phyloP scores from a whole-genome alignment of 306 rosid genomes.

The Cercis canadensis region DNA sequence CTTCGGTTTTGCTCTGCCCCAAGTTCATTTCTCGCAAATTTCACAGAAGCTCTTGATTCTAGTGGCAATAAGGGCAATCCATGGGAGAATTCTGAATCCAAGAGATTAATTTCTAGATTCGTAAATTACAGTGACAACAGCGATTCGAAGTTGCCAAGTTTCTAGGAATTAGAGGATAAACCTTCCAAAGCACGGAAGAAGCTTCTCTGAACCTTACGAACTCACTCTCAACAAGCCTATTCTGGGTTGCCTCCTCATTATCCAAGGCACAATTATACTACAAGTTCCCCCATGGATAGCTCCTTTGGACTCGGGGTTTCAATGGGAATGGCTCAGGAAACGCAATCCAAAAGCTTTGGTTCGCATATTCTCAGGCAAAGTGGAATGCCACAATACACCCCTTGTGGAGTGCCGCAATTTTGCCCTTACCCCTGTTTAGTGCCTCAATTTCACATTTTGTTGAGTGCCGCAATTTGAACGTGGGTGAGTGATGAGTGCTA shows the following conservation, averaged over 20 bases:
- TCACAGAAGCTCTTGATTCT: constrained; percentile 33
- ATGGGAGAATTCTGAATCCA: constrained; percentile 48
- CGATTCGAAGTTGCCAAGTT: constrained; percentile 45
- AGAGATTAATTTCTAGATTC: constrained; percentile 56
- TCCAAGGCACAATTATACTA: constrained; percentile 51
- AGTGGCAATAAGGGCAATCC: constrained; percentile 29
- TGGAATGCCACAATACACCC: too few relatives aligned
- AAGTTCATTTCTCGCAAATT: constrained; percentile 47
- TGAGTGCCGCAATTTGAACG: too few relatives aligned
- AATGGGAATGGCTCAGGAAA: constrained; percentile 42
- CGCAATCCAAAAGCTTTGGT: constrained; percentile 34
- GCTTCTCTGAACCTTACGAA: constrained; percentile 45
- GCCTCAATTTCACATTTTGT: too few relatives aligned
- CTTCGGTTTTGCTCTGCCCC: constrained; percentile 82
- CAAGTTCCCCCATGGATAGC: constrained; percentile 43
- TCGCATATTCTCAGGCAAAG: constrained; percentile 61
- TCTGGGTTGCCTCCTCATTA: constrained; percentile 66
- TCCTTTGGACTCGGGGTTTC: constrained; percentile 59
- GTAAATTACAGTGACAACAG: constrained; percentile 30
- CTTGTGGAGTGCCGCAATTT: too few relatives aligned
- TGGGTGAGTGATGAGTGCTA: too few relatives aligned
- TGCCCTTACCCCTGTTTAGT: too few relatives aligned
- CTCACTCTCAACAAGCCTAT: constrained; percentile 45
- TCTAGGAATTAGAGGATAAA: constrained; percentile 47
- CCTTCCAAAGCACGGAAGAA: constrained; percentile 15